Base-by-base conservation (phyloP, 2,329 filamentous ascomycete genomes). In the Cephalotrichum gorgonifer region DNA sequence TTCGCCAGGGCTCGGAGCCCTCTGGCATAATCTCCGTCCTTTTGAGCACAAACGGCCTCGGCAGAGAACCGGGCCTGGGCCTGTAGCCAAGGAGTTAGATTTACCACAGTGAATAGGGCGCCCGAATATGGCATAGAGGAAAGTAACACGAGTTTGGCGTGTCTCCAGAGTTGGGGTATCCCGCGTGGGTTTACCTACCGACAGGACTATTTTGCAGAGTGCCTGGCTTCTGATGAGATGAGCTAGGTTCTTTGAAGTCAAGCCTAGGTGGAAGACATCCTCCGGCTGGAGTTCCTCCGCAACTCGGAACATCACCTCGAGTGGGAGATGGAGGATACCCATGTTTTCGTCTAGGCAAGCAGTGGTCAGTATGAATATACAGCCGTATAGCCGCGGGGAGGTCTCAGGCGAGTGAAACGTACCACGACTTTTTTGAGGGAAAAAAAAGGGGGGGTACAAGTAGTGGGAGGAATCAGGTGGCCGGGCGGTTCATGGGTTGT, bases 1-100 rank as follows among this genome's bases (percentile, higher is more conserved):
- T 84, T 82, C 52, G 78, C 75, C 9, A 83, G 67, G 43, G 75
- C 70, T n/a, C 78, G 72, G 17, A 88, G 61, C 15, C 27, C 47
- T 9, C 27, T 44, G 22, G 41, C 20, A 20, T 44, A 49, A 23
- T 49, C 41, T 20, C 22, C 30, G 6, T 35, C 41, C 27, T 38
- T 9, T 23, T 33, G 17, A 14, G 41, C 47, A 12, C 8, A 22
- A 17, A 38, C 15, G 23, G 42, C 42, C 42, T 49, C 47, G 20
- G 30, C 20, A 7, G 47, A 49, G 31, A 22, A 38, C 7, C 20
- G 27, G 27, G 47, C 47, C 7, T 43, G 39, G 17, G 15, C 41
- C 47, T 49, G 14, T 25, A 17, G 12, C 15, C 15, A 20, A 22
- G 6, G n/a, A 5, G 41, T 49, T 27, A 44, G 41, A 23, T 6